A percentile compares a stretch with the other conserved stretches of the same genome.
These are phyloP conservation scores for Intubia oerlemansii DNA, from an alignment of 2,329 filamentous ascomycete genomes.

Conservation along the genomic window DNA sequence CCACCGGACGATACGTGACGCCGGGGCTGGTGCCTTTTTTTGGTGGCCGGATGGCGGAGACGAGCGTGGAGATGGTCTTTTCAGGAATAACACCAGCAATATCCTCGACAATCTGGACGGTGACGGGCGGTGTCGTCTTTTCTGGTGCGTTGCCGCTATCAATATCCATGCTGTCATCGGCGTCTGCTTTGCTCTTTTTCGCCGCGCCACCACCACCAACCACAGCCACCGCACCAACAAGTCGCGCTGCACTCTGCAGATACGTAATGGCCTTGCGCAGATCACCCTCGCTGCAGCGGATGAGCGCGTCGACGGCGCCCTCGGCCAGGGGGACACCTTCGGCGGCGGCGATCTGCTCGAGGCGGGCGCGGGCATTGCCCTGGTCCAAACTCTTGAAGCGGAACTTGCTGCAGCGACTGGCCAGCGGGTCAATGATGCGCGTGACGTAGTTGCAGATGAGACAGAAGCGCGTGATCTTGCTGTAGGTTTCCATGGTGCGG, in stretches of 20 bases:
- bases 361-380: conserved; percentile 54
- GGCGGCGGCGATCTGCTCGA: conserved; percentile 62
- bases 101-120: conserved; percentile 67
- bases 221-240: conserved; percentile 48
- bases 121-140: conserved; percentile 37
- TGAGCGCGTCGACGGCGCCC: conserved; percentile 64
- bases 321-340: conserved; percentile 60
- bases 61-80: conserved; percentile 44
- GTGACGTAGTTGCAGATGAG: conserved; percentile 98
- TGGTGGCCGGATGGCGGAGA: conserved; percentile 54
- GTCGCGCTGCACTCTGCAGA: conserved; percentile 75
- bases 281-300: conserved; percentile 82
- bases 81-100: conserved; percentile 89
- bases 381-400: conserved; percentile 92
- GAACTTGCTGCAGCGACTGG: conserved; percentile 87
- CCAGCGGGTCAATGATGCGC: conserved; percentile 88
- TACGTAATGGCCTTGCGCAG: conserved; percentile 91
- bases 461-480: conserved; percentile 89
- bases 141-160: conserved; percentile 31
- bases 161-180: conserved; percentile 4
- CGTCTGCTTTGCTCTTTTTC: background rate
- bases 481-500: conserved; percentile 96
- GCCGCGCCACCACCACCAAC: conserved; percentile 8
- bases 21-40: conserved; percentile 18
- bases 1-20: conserved; percentile 50